Evolutionary conservation across 768 basidiomycete genomes (phyloP), one percentile per base, ranked within the genome.

Genomic region (Pholiota molesta): DNA sequence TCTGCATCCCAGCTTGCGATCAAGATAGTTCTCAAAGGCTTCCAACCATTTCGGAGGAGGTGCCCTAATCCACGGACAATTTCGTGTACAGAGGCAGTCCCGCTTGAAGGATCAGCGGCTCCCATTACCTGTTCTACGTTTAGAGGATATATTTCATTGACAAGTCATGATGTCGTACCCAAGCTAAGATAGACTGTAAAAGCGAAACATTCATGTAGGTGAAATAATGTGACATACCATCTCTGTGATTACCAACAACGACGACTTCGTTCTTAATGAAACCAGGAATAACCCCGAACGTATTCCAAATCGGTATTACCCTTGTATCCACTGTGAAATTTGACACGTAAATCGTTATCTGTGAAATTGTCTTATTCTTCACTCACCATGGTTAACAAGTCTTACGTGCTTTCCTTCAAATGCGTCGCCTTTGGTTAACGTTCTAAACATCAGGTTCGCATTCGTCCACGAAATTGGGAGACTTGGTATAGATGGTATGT

Each of bases 391-490:
- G 63, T 87, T 88, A 8, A 83, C 79, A 51, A 86, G 70, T 49
- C 79, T 61, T 73, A 77, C 55, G 68, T 65, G 66, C 83, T 86
- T 55, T 71, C 66, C 70, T 73, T 78, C 37, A 17, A 64, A 64
- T 14, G 62, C 57, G 29, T 66, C 66, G 5, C 64, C 66, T 28
- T 44, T 56, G 8, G 59, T 60, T 21, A 71, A 44, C 5, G 68
- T 68, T 53, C 61, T 69, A 37, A 94, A 77, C 3, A 95, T 76
- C 8, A 82, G 76, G 62, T 85, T 73, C 0, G 93, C 95, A 71
- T 95, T 97, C 42, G 80, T 75, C 89, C 92, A 96, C 1, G 91
- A 93, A 63, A 97, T 87, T 2, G 97, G 97, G n/a, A 98, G 74
- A 68, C 92, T 94, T 0, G 92, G 92, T 62, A 95, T 95, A 9